Evolutionary conservation across 176 grass and related monocot genomes (phyloP), one percentile per base, ranked within the genome.

Genomic region (Ensete glaucum): DNA sequence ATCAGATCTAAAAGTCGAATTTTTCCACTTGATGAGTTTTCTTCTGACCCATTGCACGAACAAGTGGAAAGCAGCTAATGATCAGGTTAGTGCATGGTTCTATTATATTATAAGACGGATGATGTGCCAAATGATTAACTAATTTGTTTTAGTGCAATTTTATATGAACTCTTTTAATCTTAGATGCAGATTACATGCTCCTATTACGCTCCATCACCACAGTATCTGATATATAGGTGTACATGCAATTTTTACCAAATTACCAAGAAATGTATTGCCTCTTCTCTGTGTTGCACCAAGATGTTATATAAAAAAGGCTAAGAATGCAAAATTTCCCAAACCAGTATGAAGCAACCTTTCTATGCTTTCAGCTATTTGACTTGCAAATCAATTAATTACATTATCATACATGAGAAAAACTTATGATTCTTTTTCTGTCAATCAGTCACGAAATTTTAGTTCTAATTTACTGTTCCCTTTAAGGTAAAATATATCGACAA

Each of bases 21-120:
- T 99, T 73, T 99, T 99, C 63, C 95, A 99, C 79, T 82, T 99
- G 85, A 99, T 94, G 80, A 94, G 95, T 81, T 99, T 99, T 85
- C 88, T 99, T 81, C 82, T 99, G 70, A 89, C 82, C 79, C 90
- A 99, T 84, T 99, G 95, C 79, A 91, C 92, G 77, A 91, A 91
- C 85, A 99, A 91, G 73, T 99, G 90, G 90, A 85, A 83, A 88
- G 78, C 87, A 69, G 82, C 88, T 71, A 86, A 87, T 14, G 88
- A 99, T 86, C 86, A 94, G 95, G 95, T 96, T 88, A 69, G 5
- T 55, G 53, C 11, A 14, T 2, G 11, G 4, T 26, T 70, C 1
- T 13, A 16, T 69, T 52, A 21, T 21, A 20, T 71, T 49, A 11
- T 19, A 50, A 51, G 9, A 1, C 0, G 12, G 25, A 13, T 68